Evolutionary conservation across 208 protist species (phyloP).

Genomic region (Porcisia deanei): DNA sequence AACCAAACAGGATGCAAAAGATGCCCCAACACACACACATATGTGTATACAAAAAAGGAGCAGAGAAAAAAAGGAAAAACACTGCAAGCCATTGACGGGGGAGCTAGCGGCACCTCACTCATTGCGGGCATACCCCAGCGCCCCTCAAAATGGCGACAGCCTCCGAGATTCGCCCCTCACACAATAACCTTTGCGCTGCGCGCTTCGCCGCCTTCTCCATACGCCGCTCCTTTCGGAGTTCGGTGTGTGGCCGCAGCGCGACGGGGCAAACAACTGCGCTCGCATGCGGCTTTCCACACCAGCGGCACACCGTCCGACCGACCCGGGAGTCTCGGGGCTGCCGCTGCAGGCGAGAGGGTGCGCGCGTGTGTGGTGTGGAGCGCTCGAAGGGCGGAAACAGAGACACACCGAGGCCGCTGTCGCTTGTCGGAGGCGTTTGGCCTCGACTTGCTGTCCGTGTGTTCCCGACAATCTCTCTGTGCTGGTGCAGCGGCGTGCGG

Average conservation of each 20-base stretch:
- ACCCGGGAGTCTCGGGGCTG: slow-evolving; percentile 11
- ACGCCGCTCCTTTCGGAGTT: slow-evolving; percentile 39
- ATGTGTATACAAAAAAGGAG: not conserved
- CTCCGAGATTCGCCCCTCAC: slow-evolving; percentile 40
- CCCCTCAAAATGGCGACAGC: slow-evolving; percentile 38
- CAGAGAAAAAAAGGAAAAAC: not conserved
- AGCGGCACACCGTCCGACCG: slow-evolving; percentile 37
- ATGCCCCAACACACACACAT: not conserved
- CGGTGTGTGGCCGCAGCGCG: slow-evolving; percentile 26
- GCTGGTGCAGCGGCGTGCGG: not conserved
- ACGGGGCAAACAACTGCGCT: slow-evolving; percentile 31
- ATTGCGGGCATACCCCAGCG: slow-evolving; percentile 18
- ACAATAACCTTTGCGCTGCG: slow-evolving; percentile 42
- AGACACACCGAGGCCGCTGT: not conserved
- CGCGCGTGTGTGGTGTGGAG: not conserved
- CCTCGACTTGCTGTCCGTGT: not conserved
- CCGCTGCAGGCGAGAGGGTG: not conserved
- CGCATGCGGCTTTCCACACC: slow-evolving; percentile 40
- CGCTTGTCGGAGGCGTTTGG: not conserved
- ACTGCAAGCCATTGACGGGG: not conserved
- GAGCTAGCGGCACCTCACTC: not conserved
- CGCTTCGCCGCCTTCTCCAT: slow-evolving; percentile 56
- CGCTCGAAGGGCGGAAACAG: not conserved
- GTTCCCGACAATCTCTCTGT: not conserved
- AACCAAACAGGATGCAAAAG: not conserved